phyloP scores from a whole-genome alignment of 2,329 filamentous ascomycete species.

The Venturia oleaginea region DNA sequence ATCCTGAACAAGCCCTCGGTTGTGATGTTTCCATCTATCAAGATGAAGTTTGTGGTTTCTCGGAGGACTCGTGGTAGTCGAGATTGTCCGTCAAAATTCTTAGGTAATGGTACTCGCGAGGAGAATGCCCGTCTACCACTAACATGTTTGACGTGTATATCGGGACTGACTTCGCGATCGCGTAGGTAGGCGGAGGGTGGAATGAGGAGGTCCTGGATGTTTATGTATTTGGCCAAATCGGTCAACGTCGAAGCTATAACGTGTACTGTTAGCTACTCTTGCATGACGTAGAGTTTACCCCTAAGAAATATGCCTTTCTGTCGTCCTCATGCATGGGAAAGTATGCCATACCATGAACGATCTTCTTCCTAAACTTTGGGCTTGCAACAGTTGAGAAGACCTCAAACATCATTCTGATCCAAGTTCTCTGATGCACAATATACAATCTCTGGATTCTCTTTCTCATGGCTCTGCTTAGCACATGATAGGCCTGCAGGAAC shows the following conservation, averaged over 20 bases:
- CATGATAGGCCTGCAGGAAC: constrained; percentile 49
- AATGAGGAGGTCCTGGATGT: constrained; percentile 44
- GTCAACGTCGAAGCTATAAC: constrained; percentile 39
- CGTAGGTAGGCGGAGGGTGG: constrained; percentile 46
- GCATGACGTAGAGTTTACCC: not conserved
- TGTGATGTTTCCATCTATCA: constrained; percentile 38
- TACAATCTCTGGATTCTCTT: constrained; percentile 48
- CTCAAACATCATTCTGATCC: constrained; percentile 47
- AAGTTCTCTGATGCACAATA: constrained; percentile 49
- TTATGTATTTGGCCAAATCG: constrained; percentile 40
- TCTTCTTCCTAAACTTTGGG: constrained; percentile 49
- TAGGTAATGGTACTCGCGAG: constrained; percentile 39
- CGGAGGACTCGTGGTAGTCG: constrained; percentile 44
- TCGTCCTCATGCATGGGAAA: not conserved
- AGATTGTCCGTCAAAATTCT: constrained; percentile 33
- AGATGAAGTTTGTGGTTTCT: constrained; percentile 44
- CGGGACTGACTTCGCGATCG: constrained; percentile 40
- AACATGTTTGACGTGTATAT: constrained; percentile 39
- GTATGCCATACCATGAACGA: constrained; percentile 38
- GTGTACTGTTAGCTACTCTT: constrained; percentile 4
- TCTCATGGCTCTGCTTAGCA: constrained; percentile 44
- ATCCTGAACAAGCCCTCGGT: constrained; percentile 47
- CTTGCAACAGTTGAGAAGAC: constrained; percentile 49
- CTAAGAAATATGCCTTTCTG: not conserved
- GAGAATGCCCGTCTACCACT: constrained; percentile 39